phyloP scores from a whole-genome alignment of 176 grass and related monocot species.

The Carex pumila region DNA sequence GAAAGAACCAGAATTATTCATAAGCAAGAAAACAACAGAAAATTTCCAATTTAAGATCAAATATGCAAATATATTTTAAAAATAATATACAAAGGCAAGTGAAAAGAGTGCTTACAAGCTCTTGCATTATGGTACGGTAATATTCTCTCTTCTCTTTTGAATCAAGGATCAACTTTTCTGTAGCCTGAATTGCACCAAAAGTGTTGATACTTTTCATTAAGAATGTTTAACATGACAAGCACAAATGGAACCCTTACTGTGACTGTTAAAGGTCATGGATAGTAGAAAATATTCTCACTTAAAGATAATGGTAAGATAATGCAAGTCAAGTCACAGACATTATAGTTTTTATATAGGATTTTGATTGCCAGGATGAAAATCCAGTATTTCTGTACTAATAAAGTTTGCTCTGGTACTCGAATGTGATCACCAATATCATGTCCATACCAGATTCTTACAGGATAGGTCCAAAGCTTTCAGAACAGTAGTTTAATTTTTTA shows the following conservation, averaged over 20 bases:
- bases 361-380: background rate
- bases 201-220: background rate
- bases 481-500: background rate
- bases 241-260: background rate
- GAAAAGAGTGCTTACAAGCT: slow-evolving; percentile 67
- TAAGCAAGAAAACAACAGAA: background rate
- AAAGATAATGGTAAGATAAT: background rate
- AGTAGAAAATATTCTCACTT: background rate
- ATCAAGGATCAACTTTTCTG: slow-evolving; percentile 77
- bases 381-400: background rate
- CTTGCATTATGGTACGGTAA: slow-evolving; percentile 93
- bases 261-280: background rate
- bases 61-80: slow-evolving; percentile 1
- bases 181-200: slow-evolving; percentile 40
- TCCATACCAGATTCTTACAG: background rate
- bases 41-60: background rate
- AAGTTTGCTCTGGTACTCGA: background rate
- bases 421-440: background rate
- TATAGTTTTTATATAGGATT: background rate
- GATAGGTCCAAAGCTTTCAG: background rate
- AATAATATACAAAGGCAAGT: slow-evolving; percentile 23
- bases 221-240: slow-evolving; percentile 1
- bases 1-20: slow-evolving; percentile 22
- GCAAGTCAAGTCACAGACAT: background rate
- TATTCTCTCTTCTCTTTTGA: slow-evolving; percentile 92